These are phyloP conservation scores for Fusarium sp. DNA, from an alignment of 2,329 filamentous ascomycete species.

Conservation along the genomic window DNA sequence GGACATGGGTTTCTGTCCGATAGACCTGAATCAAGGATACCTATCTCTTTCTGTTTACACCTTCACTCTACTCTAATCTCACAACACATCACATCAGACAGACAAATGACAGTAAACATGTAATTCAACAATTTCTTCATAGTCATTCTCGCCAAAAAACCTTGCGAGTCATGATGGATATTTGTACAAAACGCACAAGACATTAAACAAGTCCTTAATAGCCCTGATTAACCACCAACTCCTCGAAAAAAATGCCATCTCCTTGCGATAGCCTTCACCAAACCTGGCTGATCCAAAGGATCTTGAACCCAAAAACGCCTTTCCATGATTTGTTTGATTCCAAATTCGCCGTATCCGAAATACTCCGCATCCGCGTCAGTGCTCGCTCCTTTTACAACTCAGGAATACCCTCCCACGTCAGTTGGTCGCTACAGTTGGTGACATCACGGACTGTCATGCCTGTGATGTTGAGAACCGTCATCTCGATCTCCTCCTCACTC, in stretches of 20 bases:
- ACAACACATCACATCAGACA: neutral
- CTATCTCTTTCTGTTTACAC: conserved; percentile 34
- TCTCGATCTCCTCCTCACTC: conserved; percentile 70
- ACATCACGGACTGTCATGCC: conserved; percentile 57
- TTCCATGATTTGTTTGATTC: conserved; percentile 25
- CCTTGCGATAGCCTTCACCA: conserved; percentile 24
- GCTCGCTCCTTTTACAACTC: conserved; percentile 35
- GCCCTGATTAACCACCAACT: conserved; percentile 33
- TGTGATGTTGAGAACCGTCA: conserved; percentile 69
- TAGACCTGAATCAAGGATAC: conserved; percentile 45
- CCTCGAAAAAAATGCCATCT: conserved; percentile 37
- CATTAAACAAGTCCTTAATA: conserved; percentile 22
- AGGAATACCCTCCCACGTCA: conserved; percentile 55
- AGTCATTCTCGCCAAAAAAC: conserved; percentile 33
- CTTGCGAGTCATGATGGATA: conserved; percentile 32
- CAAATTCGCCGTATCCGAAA: conserved; percentile 26
- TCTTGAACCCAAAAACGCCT: conserved; percentile 38
- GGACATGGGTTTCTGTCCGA: conserved; percentile 30
- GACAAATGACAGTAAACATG: neutral
- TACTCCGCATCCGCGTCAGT: conserved; percentile 13
- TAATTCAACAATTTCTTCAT: conserved; percentile 34
- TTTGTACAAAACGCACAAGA: conserved; percentile 29
- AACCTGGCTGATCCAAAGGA: conserved; percentile 24
- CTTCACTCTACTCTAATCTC: neutral
- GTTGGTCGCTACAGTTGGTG: conserved; percentile 50